phyloP scores from a whole-genome alignment of 805 yeast genomes.

The Myxozyma lipomycoides region DNA sequence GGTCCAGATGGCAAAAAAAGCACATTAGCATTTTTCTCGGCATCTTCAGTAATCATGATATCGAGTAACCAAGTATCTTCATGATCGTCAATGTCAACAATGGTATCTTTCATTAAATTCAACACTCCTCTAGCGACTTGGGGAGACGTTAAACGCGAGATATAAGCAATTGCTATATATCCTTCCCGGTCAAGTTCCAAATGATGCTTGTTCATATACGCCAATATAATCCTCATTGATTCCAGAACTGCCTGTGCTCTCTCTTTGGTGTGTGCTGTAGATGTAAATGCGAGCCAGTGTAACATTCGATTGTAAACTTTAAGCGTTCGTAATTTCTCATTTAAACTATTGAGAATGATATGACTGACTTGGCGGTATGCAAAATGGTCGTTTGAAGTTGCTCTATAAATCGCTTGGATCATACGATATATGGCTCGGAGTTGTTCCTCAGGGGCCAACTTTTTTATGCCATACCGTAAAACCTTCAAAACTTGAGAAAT shows the following conservation, averaged over 20 bases:
- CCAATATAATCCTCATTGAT: neutral
- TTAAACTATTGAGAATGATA: slow-evolving; percentile 8
- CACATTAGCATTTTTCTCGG: neutral
- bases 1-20: slow-evolving; percentile 11
- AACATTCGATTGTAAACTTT: slow-evolving; percentile 11
- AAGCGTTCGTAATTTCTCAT: slow-evolving; percentile 5
- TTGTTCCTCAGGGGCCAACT: slow-evolving; percentile 8
- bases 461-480: neutral
- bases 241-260: neutral
- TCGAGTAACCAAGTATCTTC: neutral
- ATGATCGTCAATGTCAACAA: neutral
- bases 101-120: slow-evolving; percentile 6
- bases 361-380: neutral
- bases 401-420: neutral
- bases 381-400: slow-evolving; percentile 4
- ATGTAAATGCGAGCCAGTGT: slow-evolving; percentile 6
- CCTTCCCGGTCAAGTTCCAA: slow-evolving; percentile 12
- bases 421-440: slow-evolving; percentile 8
- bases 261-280: neutral
- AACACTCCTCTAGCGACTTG: slow-evolving; percentile 7
- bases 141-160: slow-evolving; percentile 8
- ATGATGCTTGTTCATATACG: neutral
- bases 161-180: slow-evolving; percentile 10
- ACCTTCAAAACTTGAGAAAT: slow-evolving; percentile 7
- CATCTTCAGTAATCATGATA: slow-evolving; percentile 1